A percentile compares a stretch with the other conserved stretches of the same genome.
These are phyloP conservation scores for Cryptosporidium muris DNA, from an alignment of 169 alveolate genomes.

Conservation along the genomic window DNA sequence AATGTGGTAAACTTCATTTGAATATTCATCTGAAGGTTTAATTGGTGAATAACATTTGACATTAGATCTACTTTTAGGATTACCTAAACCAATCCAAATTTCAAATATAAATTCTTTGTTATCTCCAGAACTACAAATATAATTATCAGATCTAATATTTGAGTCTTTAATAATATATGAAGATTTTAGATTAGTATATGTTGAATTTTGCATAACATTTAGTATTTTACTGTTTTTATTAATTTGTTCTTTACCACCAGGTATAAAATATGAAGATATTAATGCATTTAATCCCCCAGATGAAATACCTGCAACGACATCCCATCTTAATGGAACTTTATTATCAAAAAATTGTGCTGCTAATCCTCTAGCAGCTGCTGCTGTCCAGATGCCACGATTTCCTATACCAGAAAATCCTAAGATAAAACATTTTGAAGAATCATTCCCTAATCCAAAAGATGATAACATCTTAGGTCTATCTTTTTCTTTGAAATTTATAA, in stretches of 20 bases:
- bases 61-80: not conserved
- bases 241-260: slow-evolving; percentile 32
- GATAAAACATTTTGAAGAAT: slow-evolving; percentile 54
- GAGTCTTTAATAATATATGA: slow-evolving; percentile 11
- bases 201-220: not conserved
- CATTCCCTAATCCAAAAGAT: slow-evolving; percentile 50
- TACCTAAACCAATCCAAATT: slow-evolving; percentile 24
- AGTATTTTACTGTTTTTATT: too few relatives aligned
- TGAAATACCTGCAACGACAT: slow-evolving; percentile 62
- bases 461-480: slow-evolving; percentile 52
- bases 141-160: slow-evolving; percentile 24
- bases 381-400: slow-evolving; percentile 70
- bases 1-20: slow-evolving; percentile 2
- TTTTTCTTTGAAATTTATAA: not conserved
- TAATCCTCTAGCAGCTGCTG: slow-evolving; percentile 66
- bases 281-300: slow-evolving; percentile 67
- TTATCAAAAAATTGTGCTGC: slow-evolving; percentile 61
- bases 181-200: not conserved
- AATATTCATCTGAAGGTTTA: too few relatives aligned
- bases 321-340: slow-evolving; percentile 69
- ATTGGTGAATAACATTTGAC: slow-evolving; percentile 28
- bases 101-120: slow-evolving; percentile 42
- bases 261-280: slow-evolving; percentile 22
- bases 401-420: slow-evolving; percentile 62
- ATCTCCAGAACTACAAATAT: slow-evolving; percentile 20